phyloP scores from a whole-genome alignment of 2,329 filamentous ascomycete species.

The Aspergillus alliaceus region DNA sequence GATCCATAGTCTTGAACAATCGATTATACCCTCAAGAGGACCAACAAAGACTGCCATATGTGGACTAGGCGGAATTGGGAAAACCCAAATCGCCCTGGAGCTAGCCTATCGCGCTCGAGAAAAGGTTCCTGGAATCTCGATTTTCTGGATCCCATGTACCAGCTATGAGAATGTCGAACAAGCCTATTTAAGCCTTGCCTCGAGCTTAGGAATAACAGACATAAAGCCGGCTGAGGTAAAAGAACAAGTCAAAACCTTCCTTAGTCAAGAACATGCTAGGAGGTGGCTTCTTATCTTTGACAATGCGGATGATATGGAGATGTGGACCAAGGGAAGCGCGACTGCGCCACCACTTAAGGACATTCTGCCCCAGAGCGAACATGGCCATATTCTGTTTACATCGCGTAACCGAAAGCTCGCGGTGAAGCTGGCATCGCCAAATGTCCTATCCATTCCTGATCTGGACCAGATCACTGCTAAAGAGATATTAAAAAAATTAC shows the following conservation, averaged over 20 bases:
- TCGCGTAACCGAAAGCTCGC: too few species aligned
- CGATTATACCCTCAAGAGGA: too few species aligned
- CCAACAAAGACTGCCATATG: too few species aligned
- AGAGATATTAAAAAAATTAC: constrained; percentile 4
- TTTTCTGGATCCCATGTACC: constrained; percentile 30
- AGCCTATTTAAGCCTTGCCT: constrained; percentile 16
- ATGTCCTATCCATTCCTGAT: constrained; percentile 11
- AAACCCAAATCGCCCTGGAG: neutral
- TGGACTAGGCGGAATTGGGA: too few species aligned
- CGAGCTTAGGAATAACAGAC: constrained; percentile 10
- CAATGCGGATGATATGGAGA: constrained; percentile 21
- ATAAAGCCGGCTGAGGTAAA: too few species aligned
- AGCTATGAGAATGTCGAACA: constrained; percentile 19
- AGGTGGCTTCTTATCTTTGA: constrained; percentile 26
- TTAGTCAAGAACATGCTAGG: constrained; percentile 11
- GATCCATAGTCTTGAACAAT: too few species aligned
- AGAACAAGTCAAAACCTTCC: constrained; percentile 6
- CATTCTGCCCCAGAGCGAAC: constrained; percentile 15
- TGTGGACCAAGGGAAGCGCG: constrained; percentile 12
- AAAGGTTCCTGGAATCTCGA: constrained; percentile 11
- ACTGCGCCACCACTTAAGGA: constrained; percentile 4
- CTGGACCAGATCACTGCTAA: neutral
- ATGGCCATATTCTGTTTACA: constrained; percentile 21
- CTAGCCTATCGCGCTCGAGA: constrained; percentile 13
- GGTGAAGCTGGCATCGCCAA: constrained; percentile 4